A percentile compares a stretch with the other conserved stretches of the same genome.
phyloP scores from a whole-genome alignment of 257 asterid genomes.

The Gentiana macrophylla region DNA sequence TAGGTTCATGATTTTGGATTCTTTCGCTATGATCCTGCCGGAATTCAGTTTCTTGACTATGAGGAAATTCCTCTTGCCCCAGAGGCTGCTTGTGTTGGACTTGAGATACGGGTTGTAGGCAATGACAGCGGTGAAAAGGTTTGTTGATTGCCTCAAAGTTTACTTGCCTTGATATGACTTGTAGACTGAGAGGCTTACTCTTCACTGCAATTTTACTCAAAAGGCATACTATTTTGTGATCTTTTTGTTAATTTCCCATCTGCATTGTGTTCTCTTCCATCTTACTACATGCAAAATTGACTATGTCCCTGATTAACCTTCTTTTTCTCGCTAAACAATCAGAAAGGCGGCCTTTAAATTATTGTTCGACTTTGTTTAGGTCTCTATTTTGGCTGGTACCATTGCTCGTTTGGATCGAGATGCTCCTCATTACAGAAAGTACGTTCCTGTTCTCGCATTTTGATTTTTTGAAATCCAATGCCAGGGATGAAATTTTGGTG shows the following conservation, averaged over 20 bases:
- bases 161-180: neutral
- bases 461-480: neutral
- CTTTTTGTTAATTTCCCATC: neutral
- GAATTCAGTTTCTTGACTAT: slow-evolving; percentile 82
- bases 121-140: slow-evolving; percentile 99
- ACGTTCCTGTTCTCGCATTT: slow-evolving; percentile 10
- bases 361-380: slow-evolving; percentile 31
- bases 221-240: neutral
- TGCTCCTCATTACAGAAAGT: slow-evolving; percentile 95
- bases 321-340: neutral
- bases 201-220: neutral
- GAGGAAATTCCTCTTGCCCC: slow-evolving; percentile 97
- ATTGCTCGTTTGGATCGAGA: slow-evolving; percentile 98
- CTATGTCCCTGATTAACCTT: neutral
- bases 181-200: neutral
- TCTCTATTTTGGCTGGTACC: slow-evolving; percentile 97
- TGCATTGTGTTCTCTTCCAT: neutral
- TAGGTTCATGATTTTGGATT: slow-evolving; percentile 98
- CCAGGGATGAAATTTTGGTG: neutral
- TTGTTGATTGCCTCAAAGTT: slow-evolving; percentile 6
- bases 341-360: too few species aligned
- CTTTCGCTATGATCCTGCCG: slow-evolving; percentile 80
- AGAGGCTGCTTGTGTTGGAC: slow-evolving; percentile 95
- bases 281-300: neutral
- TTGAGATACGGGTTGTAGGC: slow-evolving; percentile 97